A percentile compares a stretch with the other conserved stretches of the same genome.
Conservation (phyloP, 176 grass and related monocot genomes). For the Neostapfia colusana region DNA sequence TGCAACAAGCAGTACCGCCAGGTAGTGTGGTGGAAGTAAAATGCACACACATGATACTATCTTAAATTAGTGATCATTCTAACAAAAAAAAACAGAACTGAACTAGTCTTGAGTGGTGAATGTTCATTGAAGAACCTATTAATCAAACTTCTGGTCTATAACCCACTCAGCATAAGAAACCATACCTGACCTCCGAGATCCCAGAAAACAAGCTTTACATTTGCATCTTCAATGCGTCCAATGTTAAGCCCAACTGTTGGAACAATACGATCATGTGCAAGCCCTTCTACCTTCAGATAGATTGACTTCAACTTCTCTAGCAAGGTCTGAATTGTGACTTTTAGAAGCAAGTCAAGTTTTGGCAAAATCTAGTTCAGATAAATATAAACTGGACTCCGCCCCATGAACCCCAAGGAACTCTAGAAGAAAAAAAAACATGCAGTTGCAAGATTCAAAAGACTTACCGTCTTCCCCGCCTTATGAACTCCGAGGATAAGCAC, state of each 20-base stretch:
- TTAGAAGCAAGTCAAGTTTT: slow-evolving; percentile 24
- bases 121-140: neutral
- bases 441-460: slow-evolving; percentile 22
- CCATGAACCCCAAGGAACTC: too few species aligned
- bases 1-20: neutral
- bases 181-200: slow-evolving; percentile 98
- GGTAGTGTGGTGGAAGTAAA: neutral
- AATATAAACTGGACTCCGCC: neutral
- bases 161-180: slow-evolving; percentile 6
- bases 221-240: slow-evolving; percentile 83
- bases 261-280: slow-evolving; percentile 84
- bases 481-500: slow-evolving; percentile 93
- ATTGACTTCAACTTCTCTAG: slow-evolving; percentile 94
- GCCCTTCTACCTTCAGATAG: slow-evolving; percentile 72
- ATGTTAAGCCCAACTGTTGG: slow-evolving; percentile 98
- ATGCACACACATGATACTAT: slow-evolving; percentile 4
- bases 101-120: neutral
- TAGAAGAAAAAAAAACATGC: neutral
- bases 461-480: slow-evolving; percentile 98
- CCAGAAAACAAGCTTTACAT: slow-evolving; percentile 98
- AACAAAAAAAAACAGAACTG: neutral
- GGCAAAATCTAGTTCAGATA: neutral
- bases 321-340: slow-evolving; percentile 62
- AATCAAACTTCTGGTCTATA: neutral
- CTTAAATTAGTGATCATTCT: neutral